Evolutionary conservation across 2,329 filamentous ascomycete genomes (phyloP).

Genomic region (Xylaria sp.): DNA sequence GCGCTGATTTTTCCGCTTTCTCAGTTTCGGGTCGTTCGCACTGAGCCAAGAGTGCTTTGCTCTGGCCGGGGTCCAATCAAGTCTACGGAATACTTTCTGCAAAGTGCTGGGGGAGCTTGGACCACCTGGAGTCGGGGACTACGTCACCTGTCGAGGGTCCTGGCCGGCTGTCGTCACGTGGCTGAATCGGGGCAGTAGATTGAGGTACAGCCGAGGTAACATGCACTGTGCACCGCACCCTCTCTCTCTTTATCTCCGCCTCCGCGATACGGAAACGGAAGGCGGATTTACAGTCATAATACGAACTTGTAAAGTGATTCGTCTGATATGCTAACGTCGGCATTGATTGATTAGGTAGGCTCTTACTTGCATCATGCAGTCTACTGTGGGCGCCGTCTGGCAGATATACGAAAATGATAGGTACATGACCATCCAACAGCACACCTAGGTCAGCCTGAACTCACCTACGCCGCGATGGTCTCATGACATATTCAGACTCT

Average conservation of each 20-base stretch:
- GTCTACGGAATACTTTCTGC: conserved; percentile 1
- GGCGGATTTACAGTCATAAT: too few relatives aligned
- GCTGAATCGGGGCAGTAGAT: not conserved
- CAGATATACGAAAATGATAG: too few relatives aligned
- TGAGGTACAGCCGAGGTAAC: not conserved
- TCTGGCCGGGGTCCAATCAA: conserved; percentile 20
- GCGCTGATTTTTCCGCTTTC: conserved; percentile 29
- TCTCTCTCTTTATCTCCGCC: not conserved
- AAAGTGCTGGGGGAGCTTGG: conserved; percentile 16
- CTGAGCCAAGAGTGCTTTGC: not conserved
- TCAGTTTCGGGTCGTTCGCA: conserved; percentile 1
- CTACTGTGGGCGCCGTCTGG: not conserved
- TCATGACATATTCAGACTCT: too few relatives aligned
- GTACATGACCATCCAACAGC: too few relatives aligned
- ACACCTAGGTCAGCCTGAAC: too few relatives aligned
- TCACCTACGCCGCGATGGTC: too few relatives aligned
- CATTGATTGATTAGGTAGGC: not conserved
- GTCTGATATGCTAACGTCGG: too few relatives aligned
- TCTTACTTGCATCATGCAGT: not conserved
- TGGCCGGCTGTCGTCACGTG: conserved; percentile 1
- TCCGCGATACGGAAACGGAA: not conserved
- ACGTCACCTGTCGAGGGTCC: not conserved
- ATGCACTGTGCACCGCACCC: not conserved
- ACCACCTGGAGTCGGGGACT: conserved; percentile 8
- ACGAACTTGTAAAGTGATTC: too few relatives aligned